Evolutionary conservation across 495 filamentous ascomycete species (phyloP).

Genomic region (Trichoderma reesei): DNA sequence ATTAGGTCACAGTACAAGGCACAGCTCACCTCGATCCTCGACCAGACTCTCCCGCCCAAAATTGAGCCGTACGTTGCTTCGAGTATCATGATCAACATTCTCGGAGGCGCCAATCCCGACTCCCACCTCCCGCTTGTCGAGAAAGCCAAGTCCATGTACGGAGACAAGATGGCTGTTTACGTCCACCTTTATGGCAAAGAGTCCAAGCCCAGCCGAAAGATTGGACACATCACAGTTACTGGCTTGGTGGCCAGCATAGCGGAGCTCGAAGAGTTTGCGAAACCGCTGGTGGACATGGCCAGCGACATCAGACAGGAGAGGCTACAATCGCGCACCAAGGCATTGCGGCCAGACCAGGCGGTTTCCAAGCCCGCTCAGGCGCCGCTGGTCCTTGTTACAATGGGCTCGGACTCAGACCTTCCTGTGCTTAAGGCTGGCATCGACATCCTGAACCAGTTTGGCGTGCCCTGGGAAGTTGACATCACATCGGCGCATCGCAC

Average conservation of each 20-base stretch:
- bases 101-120: conserved; percentile 61
- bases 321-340: conserved; percentile 18
- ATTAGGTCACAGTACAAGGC: conserved; percentile 72
- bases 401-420: conserved; percentile 94
- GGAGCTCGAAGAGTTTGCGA: conserved; percentile 61
- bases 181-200: conserved; percentile 92
- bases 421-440: conserved; percentile 67
- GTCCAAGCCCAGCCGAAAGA: conserved; percentile 79
- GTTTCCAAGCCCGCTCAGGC: conserved; percentile 19
- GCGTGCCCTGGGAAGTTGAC: conserved; percentile 62
- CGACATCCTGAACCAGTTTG: conserved; percentile 64
- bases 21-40: conserved; percentile 79
- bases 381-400: conserved; percentile 69
- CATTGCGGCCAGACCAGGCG: conserved; percentile 20
- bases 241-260: conserved; percentile 43
- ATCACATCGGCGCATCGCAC: conserved; percentile 96
- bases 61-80: conserved; percentile 47
- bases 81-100: conserved; percentile 94
- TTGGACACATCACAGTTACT: conserved; percentile 77
- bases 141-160: conserved; percentile 50
- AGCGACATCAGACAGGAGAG: conserved; percentile 57
- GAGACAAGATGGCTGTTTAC: conserved; percentile 33
- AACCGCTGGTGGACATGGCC: conserved; percentile 52
- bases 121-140: conserved; percentile 62
- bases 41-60: conserved; percentile 55